Evolutionary conservation across 1,139 yeast species (phyloP).

Genomic region (Geotrichum cucujoidarum): DNA sequence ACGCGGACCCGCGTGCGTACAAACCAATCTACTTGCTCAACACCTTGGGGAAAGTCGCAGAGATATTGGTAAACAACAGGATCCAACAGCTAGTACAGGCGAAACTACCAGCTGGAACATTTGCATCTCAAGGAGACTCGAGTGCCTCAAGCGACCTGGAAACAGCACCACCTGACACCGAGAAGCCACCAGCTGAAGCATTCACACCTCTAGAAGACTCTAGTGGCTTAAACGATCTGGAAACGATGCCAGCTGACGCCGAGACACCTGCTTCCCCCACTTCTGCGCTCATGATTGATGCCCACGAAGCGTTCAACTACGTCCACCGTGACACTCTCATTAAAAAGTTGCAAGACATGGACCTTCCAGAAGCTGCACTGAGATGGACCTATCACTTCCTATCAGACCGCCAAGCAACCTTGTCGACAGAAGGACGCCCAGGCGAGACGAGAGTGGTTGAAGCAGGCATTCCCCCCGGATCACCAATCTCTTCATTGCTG

Average conservation of each 20-base stretch:
- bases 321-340: constrained; percentile 19
- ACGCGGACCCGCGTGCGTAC: constrained; percentile 8
- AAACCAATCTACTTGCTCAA: constrained; percentile 18
- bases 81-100: constrained; percentile 3
- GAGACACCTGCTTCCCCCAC: no score
- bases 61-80: constrained; percentile 15
- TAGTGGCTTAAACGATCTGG: not conserved
- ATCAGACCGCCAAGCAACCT: no score
- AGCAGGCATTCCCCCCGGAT: no score
- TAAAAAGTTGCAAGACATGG: constrained; percentile 8
- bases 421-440: no score
- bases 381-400: constrained; percentile 19
- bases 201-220: constrained; percentile 7
- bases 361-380: constrained; percentile 11
- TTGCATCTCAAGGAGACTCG: constrained; percentile 14
- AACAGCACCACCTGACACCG: no score
- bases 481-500: not conserved
- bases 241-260: no score
- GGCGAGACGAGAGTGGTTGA: no score
- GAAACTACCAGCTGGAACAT: constrained; percentile 12
- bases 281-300: constrained; percentile 21
- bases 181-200: constrained; percentile 15
- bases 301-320: constrained; percentile 23
- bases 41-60: constrained; percentile 16
- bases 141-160: no score